Percentiles rank a stretch among this genome's conserved stretches.
Evolutionary conservation across 768 basidiomycete genomes (phyloP).

Genomic region (Mycena vitilis): DNA sequence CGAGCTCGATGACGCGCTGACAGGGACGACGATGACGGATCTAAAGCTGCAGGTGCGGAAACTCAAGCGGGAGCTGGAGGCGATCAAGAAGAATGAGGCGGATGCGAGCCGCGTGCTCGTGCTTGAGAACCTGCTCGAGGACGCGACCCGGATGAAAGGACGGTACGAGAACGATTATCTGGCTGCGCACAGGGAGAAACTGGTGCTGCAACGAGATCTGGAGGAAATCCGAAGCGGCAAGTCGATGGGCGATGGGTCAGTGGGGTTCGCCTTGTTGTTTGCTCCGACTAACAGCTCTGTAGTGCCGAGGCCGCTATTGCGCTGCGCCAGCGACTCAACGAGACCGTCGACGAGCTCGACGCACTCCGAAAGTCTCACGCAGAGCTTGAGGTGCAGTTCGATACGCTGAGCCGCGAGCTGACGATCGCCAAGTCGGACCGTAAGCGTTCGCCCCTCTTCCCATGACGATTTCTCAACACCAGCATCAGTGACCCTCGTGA

Average conservation of each 20-base stretch:
- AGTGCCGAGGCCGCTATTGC: constrained; percentile 92
- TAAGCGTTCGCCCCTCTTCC: constrained; percentile 50
- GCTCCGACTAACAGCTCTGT: constrained; percentile 23
- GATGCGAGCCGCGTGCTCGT: constrained; percentile 84
- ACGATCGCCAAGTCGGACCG: constrained; percentile 88
- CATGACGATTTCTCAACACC: constrained; percentile 17
- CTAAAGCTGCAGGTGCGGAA: constrained; percentile 89
- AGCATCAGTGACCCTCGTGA: constrained; percentile 82
- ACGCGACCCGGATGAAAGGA: constrained; percentile 90
- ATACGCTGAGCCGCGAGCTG: constrained; percentile 72
- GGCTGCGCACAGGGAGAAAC: constrained; percentile 82
- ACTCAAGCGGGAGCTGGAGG: constrained; percentile 83
- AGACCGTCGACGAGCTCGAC: constrained; percentile 87
- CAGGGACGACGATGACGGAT: constrained; percentile 91
- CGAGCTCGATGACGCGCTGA: constrained; percentile 88
- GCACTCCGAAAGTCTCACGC: constrained; percentile 72
- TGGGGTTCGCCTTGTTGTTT: constrained; percentile 23
- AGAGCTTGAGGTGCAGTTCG: constrained; percentile 77
- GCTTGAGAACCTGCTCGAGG: constrained; percentile 91
- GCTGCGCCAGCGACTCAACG: constrained; percentile 86
- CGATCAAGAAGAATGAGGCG: constrained; percentile 77
- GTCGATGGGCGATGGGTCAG: constrained; percentile 83
- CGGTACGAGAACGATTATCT: constrained; percentile 92
- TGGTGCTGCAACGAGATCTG: constrained; percentile 81
- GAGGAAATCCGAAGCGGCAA: constrained; percentile 94